Evolutionary conservation across 257 asterid species (phyloP).

Genomic region (Asclepias syriaca): DNA sequence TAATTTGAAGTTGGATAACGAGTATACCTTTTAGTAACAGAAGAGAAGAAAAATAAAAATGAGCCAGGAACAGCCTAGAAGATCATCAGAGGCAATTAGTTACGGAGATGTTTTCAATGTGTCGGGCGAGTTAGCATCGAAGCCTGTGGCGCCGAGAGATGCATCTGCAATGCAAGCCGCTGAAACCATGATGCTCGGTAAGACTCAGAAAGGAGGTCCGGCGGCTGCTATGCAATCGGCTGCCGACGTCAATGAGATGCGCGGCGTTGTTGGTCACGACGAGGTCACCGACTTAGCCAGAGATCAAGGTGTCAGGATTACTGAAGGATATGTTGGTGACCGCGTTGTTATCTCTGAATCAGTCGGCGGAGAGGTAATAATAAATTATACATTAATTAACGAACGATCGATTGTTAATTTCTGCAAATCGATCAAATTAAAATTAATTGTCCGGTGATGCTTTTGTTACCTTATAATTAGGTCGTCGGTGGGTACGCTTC

Average conservation of each 20-base stretch:
- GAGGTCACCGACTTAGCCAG: constrained; percentile 27
- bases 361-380: constrained; percentile 50
- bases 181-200: constrained; percentile 45
- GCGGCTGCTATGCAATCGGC: constrained; percentile 61
- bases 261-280: constrained; percentile 36
- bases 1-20: too few species aligned
- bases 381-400: too few species aligned
- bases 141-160: constrained; percentile 55
- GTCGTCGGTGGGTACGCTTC: constrained; percentile 9
- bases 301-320: constrained; percentile 42
- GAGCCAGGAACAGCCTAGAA: constrained; percentile 52
- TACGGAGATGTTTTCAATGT: constrained; percentile 65
- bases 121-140: constrained; percentile 46
- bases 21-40: too few species aligned
- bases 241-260: constrained; percentile 37
- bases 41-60: constrained; percentile 11
- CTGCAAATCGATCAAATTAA: too few species aligned
- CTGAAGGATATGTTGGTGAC: constrained; percentile 43
- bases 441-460: background rate
- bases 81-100: constrained; percentile 26
- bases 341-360: constrained; percentile 46
- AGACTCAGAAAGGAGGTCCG: constrained; percentile 43
- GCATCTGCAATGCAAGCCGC: constrained; percentile 63
- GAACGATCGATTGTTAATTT: too few species aligned
- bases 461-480: background rate